Percentiles rank a stretch among this genome's conserved stretches.
phyloP scores from a whole-genome alignment of 2,329 filamentous ascomycete genomes.

The Hymenoscyphus scutula region DNA sequence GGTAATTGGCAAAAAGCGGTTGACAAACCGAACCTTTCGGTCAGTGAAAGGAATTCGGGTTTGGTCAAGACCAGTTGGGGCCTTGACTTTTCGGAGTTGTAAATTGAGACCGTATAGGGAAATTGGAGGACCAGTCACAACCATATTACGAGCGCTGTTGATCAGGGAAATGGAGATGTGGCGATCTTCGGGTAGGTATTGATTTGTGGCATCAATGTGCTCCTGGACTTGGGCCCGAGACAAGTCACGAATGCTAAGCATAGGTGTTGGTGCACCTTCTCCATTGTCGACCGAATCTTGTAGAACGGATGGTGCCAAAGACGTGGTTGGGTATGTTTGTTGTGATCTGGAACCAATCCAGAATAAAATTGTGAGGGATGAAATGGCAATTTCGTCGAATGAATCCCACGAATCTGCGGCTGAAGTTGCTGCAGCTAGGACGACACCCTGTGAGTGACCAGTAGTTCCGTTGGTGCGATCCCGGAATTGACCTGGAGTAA shows the following conservation, averaged over 20 bases:
- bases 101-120: constrained; percentile 95
- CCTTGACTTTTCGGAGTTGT: constrained; percentile 94
- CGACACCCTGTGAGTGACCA: constrained; percentile 94
- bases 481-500: constrained; percentile 83
- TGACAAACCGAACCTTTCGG: constrained; percentile 93
- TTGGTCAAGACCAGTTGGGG: constrained; percentile 94
- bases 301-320: constrained; percentile 83
- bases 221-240: constrained; percentile 86
- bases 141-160: constrained; percentile 95
- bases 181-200: constrained; percentile 87
- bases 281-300: constrained; percentile 93
- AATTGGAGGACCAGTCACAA: constrained; percentile 92
- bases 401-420: constrained; percentile 92
- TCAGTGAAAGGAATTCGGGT: constrained; percentile 91
- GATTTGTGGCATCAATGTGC: constrained; percentile 94
- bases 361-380: constrained; percentile 89
- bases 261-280: constrained; percentile 92
- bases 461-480: constrained; percentile 84
- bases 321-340: constrained; percentile 94
- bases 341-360: constrained; percentile 98
- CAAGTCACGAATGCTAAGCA: constrained; percentile 95
- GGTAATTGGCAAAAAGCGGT: constrained; percentile 95
- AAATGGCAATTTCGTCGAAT: constrained; percentile 74
- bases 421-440: constrained; percentile 88
- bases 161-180: constrained; percentile 94